Base-by-base conservation (phyloP, 2,329 filamentous ascomycete species). In the Scleromitrula shiraiana region DNA sequence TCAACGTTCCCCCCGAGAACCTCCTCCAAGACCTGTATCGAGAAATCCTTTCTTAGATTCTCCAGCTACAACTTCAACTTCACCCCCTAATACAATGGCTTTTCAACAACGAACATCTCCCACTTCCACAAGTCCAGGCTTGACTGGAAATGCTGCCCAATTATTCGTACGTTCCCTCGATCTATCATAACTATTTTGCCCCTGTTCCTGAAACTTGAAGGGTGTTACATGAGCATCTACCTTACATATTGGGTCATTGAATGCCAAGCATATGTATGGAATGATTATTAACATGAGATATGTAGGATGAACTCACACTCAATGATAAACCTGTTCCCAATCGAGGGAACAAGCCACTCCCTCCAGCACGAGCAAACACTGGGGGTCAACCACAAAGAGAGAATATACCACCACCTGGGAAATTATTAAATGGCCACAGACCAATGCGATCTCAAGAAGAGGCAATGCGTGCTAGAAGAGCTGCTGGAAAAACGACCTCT, bases 1-100 rank as follows among this genome's bases (percentile, higher is more conserved):
- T 66, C 70, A 69, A 57, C 67, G 67, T 53, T 82, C 76, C 55
- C 80, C 76, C 53, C 80, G 80, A 62, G 77, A 79, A 54, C 68
- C 71, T 58, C 68, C 71, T 58, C 63, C 59, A 58, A 76, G 82
- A 61, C 82, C 82, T 48, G 67, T 80, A 50, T 88, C 84, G 58
- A 78, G 79, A 65, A 90, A 90, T 59, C 85, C 85, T 29, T 90
- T 90, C 63, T 74, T 89, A 54, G 83, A 85, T 58, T 71, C 66
- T 43, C 62, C 69, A 45, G n/a, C 48, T 27, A 46, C 45, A 26
- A 53, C 50, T 48, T 42, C 46, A 41, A 33, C 36, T 23, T 23
- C 32, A 56, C 70, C 71, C 26, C 65, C 71, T 17, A 70, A 72
- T 52, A 69, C 67, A 51, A 77, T 79, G 75, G 67, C 76, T 41